Percentiles rank a stretch among this genome's conserved stretches.
Evolutionary conservation across 2,329 filamentous ascomycete genomes (phyloP).

Genomic region (Talaromyces atroroseus): DNA sequence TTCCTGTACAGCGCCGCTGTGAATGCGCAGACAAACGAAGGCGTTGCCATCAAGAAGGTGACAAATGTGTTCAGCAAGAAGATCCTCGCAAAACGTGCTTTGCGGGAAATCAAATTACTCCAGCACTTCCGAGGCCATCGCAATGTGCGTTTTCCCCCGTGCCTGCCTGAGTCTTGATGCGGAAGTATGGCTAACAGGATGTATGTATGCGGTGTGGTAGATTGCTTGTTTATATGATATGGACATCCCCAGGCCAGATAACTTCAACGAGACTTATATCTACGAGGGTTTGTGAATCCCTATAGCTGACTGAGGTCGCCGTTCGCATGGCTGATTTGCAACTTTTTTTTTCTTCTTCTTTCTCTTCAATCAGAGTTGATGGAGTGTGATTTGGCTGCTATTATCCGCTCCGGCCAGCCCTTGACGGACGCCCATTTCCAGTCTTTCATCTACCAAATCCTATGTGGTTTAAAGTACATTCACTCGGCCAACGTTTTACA

Average conservation of each 20-base stretch:
- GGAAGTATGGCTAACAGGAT: conserved; percentile 27
- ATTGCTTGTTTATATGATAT: conserved; percentile 99
- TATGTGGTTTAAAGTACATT: conserved; percentile 97
- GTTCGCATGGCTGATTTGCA: not conserved
- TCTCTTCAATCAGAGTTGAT: conserved; percentile 67
- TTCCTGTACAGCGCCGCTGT: conserved; percentile 68
- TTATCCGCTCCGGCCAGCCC: conserved; percentile 94
- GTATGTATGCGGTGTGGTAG: conserved; percentile 42
- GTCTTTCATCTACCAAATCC: conserved; percentile 99
- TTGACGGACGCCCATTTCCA: conserved; percentile 98
- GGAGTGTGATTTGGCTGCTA: conserved; percentile 97
- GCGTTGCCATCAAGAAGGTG: conserved; percentile 98
- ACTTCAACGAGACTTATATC: conserved; percentile 98
- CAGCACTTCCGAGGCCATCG: conserved; percentile 93
- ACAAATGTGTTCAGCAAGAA: conserved; percentile 99
- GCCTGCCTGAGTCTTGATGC: not conserved
- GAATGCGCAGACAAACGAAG: conserved; percentile 84
- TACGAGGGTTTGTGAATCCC: conserved; percentile 70
- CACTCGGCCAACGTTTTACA: conserved; percentile 98
- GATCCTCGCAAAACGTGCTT: conserved; percentile 94
- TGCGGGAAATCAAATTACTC: conserved; percentile 97
- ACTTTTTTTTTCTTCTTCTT: conserved; percentile 11
- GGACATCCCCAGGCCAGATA: conserved; percentile 95
- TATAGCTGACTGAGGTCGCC: not conserved
- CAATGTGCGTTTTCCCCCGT: conserved; percentile 59